Evolutionary conservation across 2,329 filamentous ascomycete genomes (phyloP).

Genomic region (Xylaria sp.): DNA sequence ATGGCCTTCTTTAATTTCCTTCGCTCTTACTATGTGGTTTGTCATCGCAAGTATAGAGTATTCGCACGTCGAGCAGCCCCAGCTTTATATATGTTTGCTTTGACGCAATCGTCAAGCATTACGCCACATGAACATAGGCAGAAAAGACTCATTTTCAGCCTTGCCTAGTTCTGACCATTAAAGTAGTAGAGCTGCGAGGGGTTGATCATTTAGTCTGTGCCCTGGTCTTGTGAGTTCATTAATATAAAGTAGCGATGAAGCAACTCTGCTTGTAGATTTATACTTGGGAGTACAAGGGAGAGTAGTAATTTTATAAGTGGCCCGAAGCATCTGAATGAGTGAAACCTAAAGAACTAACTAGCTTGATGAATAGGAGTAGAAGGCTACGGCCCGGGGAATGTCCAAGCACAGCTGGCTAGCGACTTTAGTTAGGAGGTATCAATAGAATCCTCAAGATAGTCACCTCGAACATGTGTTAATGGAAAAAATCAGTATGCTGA

Average conservation of each 20-base stretch:
- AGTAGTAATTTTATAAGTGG: background rate
- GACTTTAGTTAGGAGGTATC: background rate
- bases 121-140: background rate
- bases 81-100: background rate
- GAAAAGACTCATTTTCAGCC: background rate
- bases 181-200: background rate
- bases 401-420: background rate
- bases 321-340: background rate
- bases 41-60: constrained; percentile 16
- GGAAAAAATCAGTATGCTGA: background rate
- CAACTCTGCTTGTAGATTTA: background rate
- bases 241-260: background rate
- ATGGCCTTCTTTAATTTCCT: constrained; percentile 29
- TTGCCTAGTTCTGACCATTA: constrained; percentile 5
- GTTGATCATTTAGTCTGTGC: background rate
- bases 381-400: background rate
- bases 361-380: background rate
- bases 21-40: constrained; percentile 15
- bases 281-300: background rate
- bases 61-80: background rate
- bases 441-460: too few relatives aligned
- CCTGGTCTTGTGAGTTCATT: background rate
- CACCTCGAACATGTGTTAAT: background rate
- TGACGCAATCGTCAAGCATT: constrained; percentile 2
- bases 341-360: background rate